These are phyloP conservation scores for Arabidopsis hybrid DNA, from an alignment of 441 rosid species.

Conservation along the genomic window DNA sequence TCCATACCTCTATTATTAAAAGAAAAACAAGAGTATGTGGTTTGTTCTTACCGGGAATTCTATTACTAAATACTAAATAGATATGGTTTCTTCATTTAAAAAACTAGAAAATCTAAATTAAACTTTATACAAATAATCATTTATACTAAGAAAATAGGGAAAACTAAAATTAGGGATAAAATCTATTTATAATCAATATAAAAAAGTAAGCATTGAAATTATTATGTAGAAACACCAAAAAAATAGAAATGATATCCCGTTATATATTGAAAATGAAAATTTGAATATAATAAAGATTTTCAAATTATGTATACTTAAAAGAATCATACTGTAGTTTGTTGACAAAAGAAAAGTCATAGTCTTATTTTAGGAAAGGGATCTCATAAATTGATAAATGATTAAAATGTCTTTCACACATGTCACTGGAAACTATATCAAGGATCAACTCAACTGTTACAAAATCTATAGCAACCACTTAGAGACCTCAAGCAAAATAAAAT, in stretches of 20 bases:
- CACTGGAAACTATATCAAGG: not conserved
- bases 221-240: not conserved
- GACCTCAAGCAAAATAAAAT: not conserved
- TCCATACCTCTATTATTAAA: not conserved
- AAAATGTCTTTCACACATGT: not conserved
- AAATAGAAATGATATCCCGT: not conserved
- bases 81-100: not conserved
- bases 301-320: not conserved
- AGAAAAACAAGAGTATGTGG: not conserved
- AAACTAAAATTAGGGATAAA: not conserved
- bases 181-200: conserved; percentile 1
- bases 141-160: not conserved
- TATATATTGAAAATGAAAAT: not conserved
- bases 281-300: not conserved
- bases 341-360: not conserved
- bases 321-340: not conserved
- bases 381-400: conserved; percentile 10
- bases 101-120: not conserved
- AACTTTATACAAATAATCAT: not conserved
- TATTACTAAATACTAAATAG: not conserved
- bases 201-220: not conserved
- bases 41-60: not conserved
- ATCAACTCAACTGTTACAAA: conserved; percentile 4
- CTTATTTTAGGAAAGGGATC: conserved; percentile 11
- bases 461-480: not conserved